Base-by-base conservation (phyloP, 2,329 filamentous ascomycete species). In the Pseudogymnoascus sp. region DNA sequence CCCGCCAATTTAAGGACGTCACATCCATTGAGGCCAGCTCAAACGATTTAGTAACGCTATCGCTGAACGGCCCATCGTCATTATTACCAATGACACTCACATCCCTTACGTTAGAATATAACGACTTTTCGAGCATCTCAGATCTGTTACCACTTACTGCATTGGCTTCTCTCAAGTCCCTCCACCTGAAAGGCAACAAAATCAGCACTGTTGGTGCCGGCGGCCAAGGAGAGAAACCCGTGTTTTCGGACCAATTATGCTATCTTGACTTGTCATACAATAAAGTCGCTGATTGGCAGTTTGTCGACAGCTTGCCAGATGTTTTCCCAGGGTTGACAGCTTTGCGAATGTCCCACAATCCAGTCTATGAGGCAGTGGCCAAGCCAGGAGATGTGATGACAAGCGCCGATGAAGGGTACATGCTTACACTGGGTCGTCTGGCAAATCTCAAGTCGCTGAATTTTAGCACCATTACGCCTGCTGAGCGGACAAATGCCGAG, bases 401-500 rank as follows among this genome's bases (percentile, higher is more conserved):
- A 25, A 83, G 81, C 5, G 81, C 88, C 0, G 91, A 96, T 62
- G 90, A 96, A 70, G 88, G 90, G 0, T 93, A 92, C 77, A 96
- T 96, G 90, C 82, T 97, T 58, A 91, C 90, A 0, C 79, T 96
- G 25, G 90, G 88, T 28, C 89, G 92, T 2, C 79, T 97, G 1
- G 81, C 83, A 1, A 77, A 78, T 1, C 81, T 97, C 8, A 82
- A 81, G 61, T 80, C 79, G 0, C 81, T 97, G 31, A 95, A 95
- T 72, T 91, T 90, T 72, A 87, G 86, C 65, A 77, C 79, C 14
- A 87, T 97, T 68, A 87, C 86, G 0, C 69, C 79, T 1, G 84
- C 88, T 43, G 93, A 97, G 73, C 86, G 93, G 16, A 81, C 85
- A 61, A 95, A 97, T 70, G 92, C 92, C 4, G 95, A 97, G 69